Conservation (phyloP, 176 grass and related monocot genomes). For the Typha latifolia region DNA sequence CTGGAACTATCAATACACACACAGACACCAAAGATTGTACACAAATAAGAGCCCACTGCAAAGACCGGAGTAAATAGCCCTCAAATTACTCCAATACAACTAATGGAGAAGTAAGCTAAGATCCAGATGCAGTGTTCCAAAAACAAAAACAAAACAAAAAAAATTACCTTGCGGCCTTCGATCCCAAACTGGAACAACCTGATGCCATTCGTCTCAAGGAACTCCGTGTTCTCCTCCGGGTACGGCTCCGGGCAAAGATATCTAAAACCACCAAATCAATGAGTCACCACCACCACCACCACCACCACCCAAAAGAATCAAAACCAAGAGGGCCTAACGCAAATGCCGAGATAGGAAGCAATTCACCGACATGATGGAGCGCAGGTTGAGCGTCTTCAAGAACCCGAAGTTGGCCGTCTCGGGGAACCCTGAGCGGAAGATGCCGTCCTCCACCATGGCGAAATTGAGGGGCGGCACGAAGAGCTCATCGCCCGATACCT, state of each 20-base stretch:
- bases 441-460: conserved; percentile 65
- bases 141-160: not conserved
- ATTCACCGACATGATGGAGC: conserved; percentile 53
- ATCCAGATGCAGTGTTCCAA: not conserved
- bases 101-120: not conserved
- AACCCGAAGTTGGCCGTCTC: conserved; percentile 48
- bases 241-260: conserved; percentile 86
- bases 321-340: not conserved
- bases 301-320: conserved; percentile 9
- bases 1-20: not conserved
- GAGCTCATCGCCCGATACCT: not conserved
- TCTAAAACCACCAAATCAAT: conserved; percentile 29
- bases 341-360: not conserved
- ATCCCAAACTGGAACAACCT: conserved; percentile 70
- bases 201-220: conserved; percentile 48
- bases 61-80: not conserved
- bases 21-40: not conserved
- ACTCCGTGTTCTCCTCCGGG: conserved; percentile 50
- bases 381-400: conserved; percentile 58
- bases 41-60: not conserved
- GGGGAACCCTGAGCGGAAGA: conserved; percentile 88
- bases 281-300: not conserved
- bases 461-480: conserved; percentile 70
- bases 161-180: conserved; percentile 59
- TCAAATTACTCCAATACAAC: not conserved